Evolutionary conservation across 371 early-diverging fungal species (phyloP).

Genomic region (Lichtheimia corymbifera): DNA sequence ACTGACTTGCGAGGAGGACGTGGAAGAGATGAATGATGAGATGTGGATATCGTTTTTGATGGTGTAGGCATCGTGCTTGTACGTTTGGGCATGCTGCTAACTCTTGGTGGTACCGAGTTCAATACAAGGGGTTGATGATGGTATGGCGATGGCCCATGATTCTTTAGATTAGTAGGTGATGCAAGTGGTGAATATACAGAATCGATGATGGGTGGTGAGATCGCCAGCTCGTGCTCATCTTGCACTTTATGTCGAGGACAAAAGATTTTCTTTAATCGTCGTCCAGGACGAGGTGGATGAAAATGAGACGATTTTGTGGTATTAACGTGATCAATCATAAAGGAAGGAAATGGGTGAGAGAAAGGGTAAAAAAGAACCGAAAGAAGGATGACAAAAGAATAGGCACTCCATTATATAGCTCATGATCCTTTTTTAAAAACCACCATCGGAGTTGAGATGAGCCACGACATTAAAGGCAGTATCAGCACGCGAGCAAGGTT

Average conservation of each 20-base stretch:
- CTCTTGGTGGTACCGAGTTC: conserved; percentile 16
- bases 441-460: neutral
- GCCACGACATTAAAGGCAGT: conserved; percentile 10
- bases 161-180: conserved; percentile 10
- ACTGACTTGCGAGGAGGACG: neutral
- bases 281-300: conserved; percentile 6
- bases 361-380: neutral
- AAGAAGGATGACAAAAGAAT: conserved; percentile 2
- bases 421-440: neutral
- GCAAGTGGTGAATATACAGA: conserved; percentile 11
- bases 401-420: conserved; percentile 1
- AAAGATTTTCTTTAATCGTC: conserved; percentile 20
- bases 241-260: conserved; percentile 8
- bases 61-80: neutral
- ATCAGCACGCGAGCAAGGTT: conserved; percentile 12
- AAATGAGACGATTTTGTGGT: conserved; percentile 3
- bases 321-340: conserved; percentile 14
- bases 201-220: conserved; percentile 18
- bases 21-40: neutral
- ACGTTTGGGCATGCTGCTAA: conserved; percentile 13
- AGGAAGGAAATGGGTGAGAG: neutral
- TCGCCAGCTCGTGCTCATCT: conserved; percentile 10
- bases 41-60: conserved; percentile 2
- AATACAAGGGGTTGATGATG: neutral
- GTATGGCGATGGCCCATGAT: neutral